Percentiles rank a stretch among this genome's conserved stretches.
These are phyloP conservation scores for Sicyos baderoa DNA, from an alignment of 306 rosid genomes.

Conservation along the genomic window DNA sequence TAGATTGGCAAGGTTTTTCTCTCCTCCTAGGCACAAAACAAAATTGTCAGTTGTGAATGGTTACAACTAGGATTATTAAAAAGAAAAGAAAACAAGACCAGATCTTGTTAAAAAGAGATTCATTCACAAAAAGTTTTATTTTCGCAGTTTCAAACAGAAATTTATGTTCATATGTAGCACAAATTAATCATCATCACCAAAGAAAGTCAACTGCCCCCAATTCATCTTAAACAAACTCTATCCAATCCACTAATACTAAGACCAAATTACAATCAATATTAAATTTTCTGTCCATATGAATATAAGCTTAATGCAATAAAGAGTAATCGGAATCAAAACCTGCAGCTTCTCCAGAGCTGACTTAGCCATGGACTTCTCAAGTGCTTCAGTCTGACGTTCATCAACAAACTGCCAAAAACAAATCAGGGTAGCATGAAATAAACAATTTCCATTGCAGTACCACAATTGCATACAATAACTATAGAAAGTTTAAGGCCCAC, in stretches of 20 bases:
- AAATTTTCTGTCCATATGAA: background rate
- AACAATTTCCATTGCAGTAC: constrained; percentile 23
- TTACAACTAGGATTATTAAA: background rate
- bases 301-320: background rate
- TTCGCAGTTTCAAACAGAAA: too few relatives aligned
- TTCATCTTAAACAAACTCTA: too few relatives aligned
- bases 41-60: constrained; percentile 9
- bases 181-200: too few relatives aligned
- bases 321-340: constrained; percentile 33
- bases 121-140: too few relatives aligned
- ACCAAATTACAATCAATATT: background rate
- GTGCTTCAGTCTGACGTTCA: constrained; percentile 36
- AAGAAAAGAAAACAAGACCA: too few relatives aligned
- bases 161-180: too few relatives aligned
- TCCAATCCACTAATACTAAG: background rate
- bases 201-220: too few relatives aligned
- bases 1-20: constrained; percentile 75
- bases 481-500: constrained; percentile 29
- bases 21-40: constrained; percentile 46
- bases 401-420: constrained; percentile 43
- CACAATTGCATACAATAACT: constrained; percentile 6
- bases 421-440: constrained; percentile 23
- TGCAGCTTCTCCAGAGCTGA: constrained; percentile 75
- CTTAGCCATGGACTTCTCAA: constrained; percentile 57
- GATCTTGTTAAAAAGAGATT: too few relatives aligned